Conservation (phyloP, 768 basidiomycete genomes). For the Crepidotus variabilis region DNA sequence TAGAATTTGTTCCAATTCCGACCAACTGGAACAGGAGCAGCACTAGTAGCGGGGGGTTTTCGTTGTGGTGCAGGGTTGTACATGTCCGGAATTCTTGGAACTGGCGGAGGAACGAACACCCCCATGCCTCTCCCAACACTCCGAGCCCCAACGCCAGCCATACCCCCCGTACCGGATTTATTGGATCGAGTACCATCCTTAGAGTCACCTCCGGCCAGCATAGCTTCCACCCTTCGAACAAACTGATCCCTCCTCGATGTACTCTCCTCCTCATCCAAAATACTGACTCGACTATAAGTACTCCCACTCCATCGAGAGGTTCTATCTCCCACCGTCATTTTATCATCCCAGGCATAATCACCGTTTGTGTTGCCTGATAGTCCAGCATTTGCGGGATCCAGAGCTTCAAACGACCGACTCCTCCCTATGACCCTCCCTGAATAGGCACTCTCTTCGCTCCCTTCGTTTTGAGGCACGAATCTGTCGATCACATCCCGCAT, state of each 20-base stretch:
- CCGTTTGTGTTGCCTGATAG: constrained; percentile 7
- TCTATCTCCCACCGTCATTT: constrained; percentile 23
- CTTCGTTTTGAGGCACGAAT: constrained; percentile 14
- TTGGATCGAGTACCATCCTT: constrained; percentile 8
- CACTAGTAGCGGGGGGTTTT: neutral
- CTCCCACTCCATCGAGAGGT: constrained; percentile 42
- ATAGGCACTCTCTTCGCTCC: constrained; percentile 6
- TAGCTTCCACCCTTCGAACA: constrained; percentile 46
- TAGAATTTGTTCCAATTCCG: constrained; percentile 7
- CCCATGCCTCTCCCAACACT: neutral
- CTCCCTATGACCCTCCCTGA: constrained; percentile 23
- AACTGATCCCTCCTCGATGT: constrained; percentile 45
- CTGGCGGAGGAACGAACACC: constrained; percentile 32
- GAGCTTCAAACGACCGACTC: constrained; percentile 24
- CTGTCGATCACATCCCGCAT: constrained; percentile 34
- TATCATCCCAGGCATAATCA: constrained; percentile 12
- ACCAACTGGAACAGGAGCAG: neutral
- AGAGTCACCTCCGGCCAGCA: constrained; percentile 33
- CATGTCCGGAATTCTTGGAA: constrained; percentile 38
- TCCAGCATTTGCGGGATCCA: neutral
- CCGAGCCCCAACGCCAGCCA: neutral
- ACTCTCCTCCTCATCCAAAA: constrained; percentile 52
- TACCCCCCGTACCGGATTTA: neutral
- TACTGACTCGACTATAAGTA: constrained; percentile 47
- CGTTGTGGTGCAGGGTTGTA: constrained; percentile 12